These are phyloP conservation scores for Botrytis medusae DNA, from an alignment of 2,329 filamentous ascomycete species.

Conservation along the genomic window DNA sequence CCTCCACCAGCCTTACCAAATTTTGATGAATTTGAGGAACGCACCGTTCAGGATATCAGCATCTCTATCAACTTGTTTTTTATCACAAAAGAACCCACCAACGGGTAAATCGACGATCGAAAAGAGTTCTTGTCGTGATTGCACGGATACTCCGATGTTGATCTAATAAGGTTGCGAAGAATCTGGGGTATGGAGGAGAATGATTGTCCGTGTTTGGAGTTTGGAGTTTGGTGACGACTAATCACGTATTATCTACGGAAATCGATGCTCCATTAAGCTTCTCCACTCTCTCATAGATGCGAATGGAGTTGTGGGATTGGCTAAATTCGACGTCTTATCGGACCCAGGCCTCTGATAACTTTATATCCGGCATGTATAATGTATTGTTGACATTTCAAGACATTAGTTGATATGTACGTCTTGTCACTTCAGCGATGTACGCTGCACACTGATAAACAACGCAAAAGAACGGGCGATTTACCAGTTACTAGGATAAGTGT, in stretches of 20 bases:
- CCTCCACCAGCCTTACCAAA: neutral
- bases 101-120: conserved; percentile 8
- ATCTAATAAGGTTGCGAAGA: neutral
- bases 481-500: neutral
- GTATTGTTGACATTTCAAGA: conserved; percentile 3
- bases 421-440: conserved; percentile 11
- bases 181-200: conserved; percentile 3
- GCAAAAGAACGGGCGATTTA: neutral
- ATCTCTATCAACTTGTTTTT: conserved; percentile 15
- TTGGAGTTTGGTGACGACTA: neutral
- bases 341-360: neutral
- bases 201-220: neutral
- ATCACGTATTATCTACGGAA: neutral
- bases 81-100: conserved; percentile 1
- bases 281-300: neutral
- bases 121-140: neutral
- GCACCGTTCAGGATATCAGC: neutral
- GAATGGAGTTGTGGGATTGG: neutral
- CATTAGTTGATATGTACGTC: neutral
- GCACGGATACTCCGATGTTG: neutral
- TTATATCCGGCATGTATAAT: neutral
- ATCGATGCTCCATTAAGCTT: neutral
- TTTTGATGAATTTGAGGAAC: neutral
- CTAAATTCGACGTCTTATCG: neutral
- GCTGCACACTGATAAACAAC: neutral